A percentile compares a stretch with the other conserved stretches of the same genome.
Evolutionary conservation across 75 land plant species (phyloP).

Genomic region (Cryptomeria japonica): DNA sequence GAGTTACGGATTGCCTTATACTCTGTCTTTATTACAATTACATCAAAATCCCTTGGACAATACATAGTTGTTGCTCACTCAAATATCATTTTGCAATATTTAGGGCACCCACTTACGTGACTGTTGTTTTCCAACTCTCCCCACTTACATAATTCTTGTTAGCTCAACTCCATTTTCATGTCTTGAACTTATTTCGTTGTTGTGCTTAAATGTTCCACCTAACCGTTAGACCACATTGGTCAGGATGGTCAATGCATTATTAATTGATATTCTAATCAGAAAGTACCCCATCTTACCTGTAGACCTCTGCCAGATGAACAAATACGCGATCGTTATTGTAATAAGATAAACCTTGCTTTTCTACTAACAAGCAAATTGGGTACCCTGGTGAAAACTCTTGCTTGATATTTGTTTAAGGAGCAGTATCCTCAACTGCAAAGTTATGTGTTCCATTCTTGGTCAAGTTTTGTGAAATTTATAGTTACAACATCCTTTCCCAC

Average conservation of each 20-base stretch:
- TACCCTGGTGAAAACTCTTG: not conserved
- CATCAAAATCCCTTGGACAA: not conserved
- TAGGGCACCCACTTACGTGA: not conserved
- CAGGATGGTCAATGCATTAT: not conserved
- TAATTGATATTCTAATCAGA: not conserved
- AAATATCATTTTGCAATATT: not conserved
- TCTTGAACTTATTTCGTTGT: not conserved
- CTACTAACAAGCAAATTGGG: not conserved
- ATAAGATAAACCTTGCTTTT: not conserved
- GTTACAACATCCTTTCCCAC: no score
- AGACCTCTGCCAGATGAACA: not conserved
- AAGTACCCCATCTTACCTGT: not conserved
- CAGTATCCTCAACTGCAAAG: not conserved
- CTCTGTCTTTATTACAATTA: not conserved
- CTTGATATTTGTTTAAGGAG: not conserved
- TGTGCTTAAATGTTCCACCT: not conserved
- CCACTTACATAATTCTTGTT: not conserved
- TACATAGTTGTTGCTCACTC: not conserved
- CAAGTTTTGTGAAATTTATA: no score
- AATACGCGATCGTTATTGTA: not conserved
- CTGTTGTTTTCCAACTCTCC: not conserved
- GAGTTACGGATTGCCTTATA: not conserved
- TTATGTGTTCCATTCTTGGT: not conserved
- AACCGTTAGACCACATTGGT: not conserved
- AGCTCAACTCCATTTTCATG: not conserved